Evolutionary conservation across 805 yeast genomes (phyloP), one percentile per base, ranked within the genome.

Genomic region (Yarrowia deformans): DNA sequence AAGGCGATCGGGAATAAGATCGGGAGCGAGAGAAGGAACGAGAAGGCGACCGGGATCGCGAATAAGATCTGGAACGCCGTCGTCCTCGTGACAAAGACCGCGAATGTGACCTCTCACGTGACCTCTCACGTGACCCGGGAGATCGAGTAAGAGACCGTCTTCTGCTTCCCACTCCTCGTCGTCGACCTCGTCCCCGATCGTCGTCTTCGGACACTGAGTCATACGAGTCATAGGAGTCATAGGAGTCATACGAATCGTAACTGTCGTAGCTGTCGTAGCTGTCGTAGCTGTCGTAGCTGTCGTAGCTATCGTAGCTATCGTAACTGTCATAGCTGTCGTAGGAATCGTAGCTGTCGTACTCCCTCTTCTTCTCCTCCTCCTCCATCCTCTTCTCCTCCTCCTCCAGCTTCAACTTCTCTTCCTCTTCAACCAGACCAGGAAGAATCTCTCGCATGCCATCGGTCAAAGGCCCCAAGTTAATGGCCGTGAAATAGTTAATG

Each of bases 401-500:
- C 34, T 45, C 42, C 18, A 16, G 1, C 52, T 35, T 60, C 34
- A 32, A 14, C 34, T 7, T 60, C 46, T 68, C 69, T 16, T 68
- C 70, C n/a, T 68, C 69, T 18, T 64, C 70, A 0, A 34, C 58
- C n/a, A 60, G n/a, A 2, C 72, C 76, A 23, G 73, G 74, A 48
- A 63, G 68, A 23, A 63, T 81, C 5, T 81, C 83, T 79, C 98
- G 85, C 96, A 93, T 90, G 1, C 81, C 84, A 46, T 91, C 97
- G 0, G 98, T 93, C 69, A 94, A 76, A 1, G 84, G 83, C 55
- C 98, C 98, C 61, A 94, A 77, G 0, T 96, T 96, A 71, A 94
- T 92, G 0, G 98, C 97, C 0, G 98, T 94, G 78, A 94, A 94
- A 76, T 84, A 94, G 75, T 94, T 94, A 75, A 93, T 92, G 1